Conservation (phyloP, 2,329 filamentous ascomycete genomes). For the Monilinia fructigena region DNA sequence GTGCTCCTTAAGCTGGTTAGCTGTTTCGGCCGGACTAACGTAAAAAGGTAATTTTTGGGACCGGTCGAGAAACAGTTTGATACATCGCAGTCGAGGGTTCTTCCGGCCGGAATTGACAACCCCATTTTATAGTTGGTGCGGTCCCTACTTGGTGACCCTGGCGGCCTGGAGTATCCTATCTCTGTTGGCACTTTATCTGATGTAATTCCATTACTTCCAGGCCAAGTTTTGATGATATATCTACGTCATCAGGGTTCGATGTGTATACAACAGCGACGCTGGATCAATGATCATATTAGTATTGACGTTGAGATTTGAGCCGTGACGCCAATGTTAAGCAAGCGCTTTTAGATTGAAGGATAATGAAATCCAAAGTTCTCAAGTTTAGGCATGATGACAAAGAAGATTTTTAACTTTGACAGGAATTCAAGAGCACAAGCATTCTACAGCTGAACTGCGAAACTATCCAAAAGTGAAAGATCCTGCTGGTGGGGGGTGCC, state of each 20-base stretch:
- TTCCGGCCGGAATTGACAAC: constrained; percentile 78
- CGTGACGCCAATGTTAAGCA: background rate
- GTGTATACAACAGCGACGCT: constrained; percentile 73
- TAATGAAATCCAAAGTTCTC: background rate
- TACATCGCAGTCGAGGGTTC: constrained; percentile 74
- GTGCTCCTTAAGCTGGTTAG: constrained; percentile 69
- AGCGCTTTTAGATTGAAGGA: background rate
- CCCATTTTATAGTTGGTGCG: constrained; percentile 65
- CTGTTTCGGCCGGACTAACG: constrained; percentile 74
- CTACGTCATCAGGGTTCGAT: constrained; percentile 73
- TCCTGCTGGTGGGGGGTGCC: background rate
- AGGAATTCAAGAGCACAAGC: background rate
- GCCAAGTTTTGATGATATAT: constrained; percentile 87
- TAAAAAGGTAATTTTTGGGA: constrained; percentile 80
- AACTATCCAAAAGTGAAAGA: background rate
- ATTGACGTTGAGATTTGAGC: background rate
- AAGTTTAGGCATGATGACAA: background rate
- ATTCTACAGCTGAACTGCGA: background rate
- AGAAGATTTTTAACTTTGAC: background rate
- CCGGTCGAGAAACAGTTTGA: constrained; percentile 81
- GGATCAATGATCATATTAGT: constrained; percentile 18
- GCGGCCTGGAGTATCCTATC: constrained; percentile 57
- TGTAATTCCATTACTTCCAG: constrained; percentile 80
- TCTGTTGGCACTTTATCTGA: constrained; percentile 84
- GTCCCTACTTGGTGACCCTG: constrained; percentile 42